Evolutionary conservation across 73 alveolate genomes (phyloP).

Genomic region (Halteria grandinella): DNA sequence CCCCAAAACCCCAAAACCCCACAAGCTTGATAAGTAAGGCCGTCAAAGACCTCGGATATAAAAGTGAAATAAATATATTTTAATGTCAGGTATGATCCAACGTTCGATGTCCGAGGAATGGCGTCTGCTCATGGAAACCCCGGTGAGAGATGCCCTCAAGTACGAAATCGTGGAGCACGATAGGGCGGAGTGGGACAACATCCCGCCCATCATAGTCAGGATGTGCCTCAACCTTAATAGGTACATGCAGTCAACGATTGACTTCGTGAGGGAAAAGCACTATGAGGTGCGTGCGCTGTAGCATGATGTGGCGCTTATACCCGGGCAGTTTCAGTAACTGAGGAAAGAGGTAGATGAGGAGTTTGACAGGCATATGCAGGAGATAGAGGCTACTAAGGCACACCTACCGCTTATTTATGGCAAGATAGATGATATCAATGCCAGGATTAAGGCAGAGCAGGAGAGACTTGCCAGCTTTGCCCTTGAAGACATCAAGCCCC

Average conservation of each 20-base stretch:
- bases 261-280: background rate
- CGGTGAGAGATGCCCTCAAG: background rate
- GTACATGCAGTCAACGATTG: constrained; percentile 4
- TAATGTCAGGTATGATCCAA: too few relatives aligned
- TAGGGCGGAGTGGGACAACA: constrained; percentile 40
- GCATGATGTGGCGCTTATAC: too few relatives aligned
- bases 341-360: background rate
- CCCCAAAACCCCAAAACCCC: too few relatives aligned
- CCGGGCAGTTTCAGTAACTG: background rate
- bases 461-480: background rate
- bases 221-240: background rate
- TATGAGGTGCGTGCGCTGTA: constrained; percentile 1
- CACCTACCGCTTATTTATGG: background rate
- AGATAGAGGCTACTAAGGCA: background rate
- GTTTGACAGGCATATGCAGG: background rate
- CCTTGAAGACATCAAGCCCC: background rate
- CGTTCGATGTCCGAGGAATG: too few relatives aligned
- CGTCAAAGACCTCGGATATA: too few relatives aligned
- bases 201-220: constrained; percentile 17
- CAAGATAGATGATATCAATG: background rate
- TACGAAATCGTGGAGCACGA: constrained; percentile 1
- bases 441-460: background rate
- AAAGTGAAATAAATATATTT: too few relatives aligned
- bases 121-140: background rate
- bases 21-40: too few relatives aligned